These are phyloP conservation scores for Neurospora tetrasperma DNA, from an alignment of 495 filamentous ascomycete genomes.

Conservation along the genomic window DNA sequence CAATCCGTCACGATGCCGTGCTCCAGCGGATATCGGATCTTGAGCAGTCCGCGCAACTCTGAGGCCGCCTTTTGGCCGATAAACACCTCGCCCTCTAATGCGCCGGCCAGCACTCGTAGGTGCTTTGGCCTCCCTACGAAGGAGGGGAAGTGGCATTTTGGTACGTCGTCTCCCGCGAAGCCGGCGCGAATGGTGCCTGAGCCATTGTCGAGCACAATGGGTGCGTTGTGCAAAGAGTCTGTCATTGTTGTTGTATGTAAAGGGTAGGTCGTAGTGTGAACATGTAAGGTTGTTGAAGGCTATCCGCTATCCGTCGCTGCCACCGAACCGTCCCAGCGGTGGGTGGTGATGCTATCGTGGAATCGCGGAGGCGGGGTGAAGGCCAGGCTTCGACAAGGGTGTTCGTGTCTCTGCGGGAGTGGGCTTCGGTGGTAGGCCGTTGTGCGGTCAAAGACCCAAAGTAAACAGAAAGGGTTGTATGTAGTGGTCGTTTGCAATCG, in stretches of 20 bases:
- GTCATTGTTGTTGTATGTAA: constrained; percentile 39
- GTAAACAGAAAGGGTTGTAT: neutral
- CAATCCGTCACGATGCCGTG: constrained; percentile 99
- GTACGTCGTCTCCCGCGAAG: constrained; percentile 90
- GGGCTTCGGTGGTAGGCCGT: neutral
- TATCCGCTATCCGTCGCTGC: neutral
- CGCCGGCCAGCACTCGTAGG: constrained; percentile 87
- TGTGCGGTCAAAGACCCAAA: neutral
- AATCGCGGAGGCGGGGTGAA: neutral
- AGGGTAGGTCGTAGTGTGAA: neutral
- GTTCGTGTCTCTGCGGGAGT: neutral
- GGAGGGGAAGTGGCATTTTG: constrained; percentile 96
- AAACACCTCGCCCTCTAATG: constrained; percentile 93
- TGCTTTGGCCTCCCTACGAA: constrained; percentile 97
- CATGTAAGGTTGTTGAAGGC: neutral
- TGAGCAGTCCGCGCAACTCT: constrained; percentile 84
- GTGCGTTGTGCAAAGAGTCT: constrained; percentile 88
- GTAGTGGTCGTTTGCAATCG: neutral
- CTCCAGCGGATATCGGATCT: constrained; percentile 90
- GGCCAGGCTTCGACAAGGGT: neutral
- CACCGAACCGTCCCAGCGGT: neutral
- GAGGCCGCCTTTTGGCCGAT: constrained; percentile 85
- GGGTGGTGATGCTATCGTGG: neutral
- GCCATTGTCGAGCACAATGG: constrained; percentile 98
- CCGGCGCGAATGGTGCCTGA: constrained; percentile 95